These are phyloP conservation scores for Coniosporium tulheliwenetii DNA, from an alignment of 2,329 filamentous ascomycete species.

Conservation along the genomic window DNA sequence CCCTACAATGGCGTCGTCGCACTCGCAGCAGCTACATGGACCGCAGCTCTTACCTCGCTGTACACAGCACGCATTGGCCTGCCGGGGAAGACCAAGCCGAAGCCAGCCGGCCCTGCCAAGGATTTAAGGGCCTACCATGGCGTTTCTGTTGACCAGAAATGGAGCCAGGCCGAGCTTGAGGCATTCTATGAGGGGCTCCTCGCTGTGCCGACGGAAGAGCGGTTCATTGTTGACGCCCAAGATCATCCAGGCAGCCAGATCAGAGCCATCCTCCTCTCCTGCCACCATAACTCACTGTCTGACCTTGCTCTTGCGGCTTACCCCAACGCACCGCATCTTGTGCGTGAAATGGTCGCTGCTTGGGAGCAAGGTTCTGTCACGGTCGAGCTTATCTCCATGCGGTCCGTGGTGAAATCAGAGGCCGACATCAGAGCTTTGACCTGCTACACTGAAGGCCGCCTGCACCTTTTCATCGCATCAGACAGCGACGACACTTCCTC, in stretches of 20 bases:
- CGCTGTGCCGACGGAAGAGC: constrained; percentile 24
- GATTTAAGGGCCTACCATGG: no score
- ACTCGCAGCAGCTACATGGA: constrained; percentile 35
- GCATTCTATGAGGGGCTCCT: constrained; percentile 8
- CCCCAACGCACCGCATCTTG: constrained; percentile 19
- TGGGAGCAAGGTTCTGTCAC: constrained; percentile 18
- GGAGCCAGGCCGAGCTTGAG: no score
- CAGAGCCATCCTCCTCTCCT: constrained; percentile 23
- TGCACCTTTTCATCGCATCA: constrained; percentile 9
- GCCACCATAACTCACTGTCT: constrained; percentile 16
- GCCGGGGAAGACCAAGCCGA: constrained; percentile 11
- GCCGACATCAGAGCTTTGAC: constrained; percentile 21
- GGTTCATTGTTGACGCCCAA: constrained; percentile 23
- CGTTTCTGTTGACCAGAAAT: no score
- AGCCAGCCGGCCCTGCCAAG: no score
- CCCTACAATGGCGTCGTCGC: constrained; percentile 31
- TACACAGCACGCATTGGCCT: constrained; percentile 32
- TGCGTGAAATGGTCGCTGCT: constrained; percentile 16
- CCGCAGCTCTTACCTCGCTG: constrained; percentile 32
- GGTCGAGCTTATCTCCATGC: constrained; percentile 18
- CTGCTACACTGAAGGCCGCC: constrained; percentile 12
- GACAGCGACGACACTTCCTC: no score
- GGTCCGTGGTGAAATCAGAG: constrained; percentile 13
- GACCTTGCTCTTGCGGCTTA: constrained; percentile 26
- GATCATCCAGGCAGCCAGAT: constrained; percentile 28